Conservation (phyloP, 768 basidiomycete genomes). For the Mycena albidolilacea region DNA sequence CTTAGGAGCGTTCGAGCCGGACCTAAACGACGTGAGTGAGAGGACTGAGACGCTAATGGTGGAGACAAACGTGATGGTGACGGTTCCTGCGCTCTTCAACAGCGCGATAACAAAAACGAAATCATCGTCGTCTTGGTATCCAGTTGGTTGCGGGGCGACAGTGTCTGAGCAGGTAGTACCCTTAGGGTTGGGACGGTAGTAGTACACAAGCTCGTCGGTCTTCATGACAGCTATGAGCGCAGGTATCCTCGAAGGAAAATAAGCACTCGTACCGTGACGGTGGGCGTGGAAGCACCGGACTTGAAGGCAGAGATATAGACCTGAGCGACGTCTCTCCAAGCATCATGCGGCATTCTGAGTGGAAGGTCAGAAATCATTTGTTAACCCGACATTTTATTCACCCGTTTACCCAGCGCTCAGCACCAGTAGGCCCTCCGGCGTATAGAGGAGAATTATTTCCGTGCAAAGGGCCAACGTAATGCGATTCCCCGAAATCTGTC, state of each 20-base stretch:
- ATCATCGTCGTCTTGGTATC: slow-evolving; percentile 1
- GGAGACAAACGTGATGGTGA: slow-evolving; percentile 6
- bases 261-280: background rate
- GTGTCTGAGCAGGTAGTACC: background rate
- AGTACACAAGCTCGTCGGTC: slow-evolving; percentile 11
- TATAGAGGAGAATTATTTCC: slow-evolving; percentile 7
- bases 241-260: background rate
- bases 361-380: background rate
- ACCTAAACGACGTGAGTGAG: background rate
- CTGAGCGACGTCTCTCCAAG: background rate
- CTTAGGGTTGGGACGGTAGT: background rate
- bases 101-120: slow-evolving; percentile 1
- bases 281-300: background rate
- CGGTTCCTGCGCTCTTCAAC: background rate
- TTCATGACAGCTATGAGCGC: background rate
- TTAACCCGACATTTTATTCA: background rate
- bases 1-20: background rate
- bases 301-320: slow-evolving; percentile 9
- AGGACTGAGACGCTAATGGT: background rate
- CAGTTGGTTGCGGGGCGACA: background rate
- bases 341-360: slow-evolving; percentile 1
- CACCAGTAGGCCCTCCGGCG: slow-evolving; percentile 4
- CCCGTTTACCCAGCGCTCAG: background rate
- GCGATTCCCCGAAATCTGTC: slow-evolving; percentile 7
- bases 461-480: slow-evolving; percentile 7